Evolutionary conservation across 371 early-diverging fungal species (phyloP), one percentile per base, ranked within the genome.

Genomic region (Saksenaea vasiformis): DNA sequence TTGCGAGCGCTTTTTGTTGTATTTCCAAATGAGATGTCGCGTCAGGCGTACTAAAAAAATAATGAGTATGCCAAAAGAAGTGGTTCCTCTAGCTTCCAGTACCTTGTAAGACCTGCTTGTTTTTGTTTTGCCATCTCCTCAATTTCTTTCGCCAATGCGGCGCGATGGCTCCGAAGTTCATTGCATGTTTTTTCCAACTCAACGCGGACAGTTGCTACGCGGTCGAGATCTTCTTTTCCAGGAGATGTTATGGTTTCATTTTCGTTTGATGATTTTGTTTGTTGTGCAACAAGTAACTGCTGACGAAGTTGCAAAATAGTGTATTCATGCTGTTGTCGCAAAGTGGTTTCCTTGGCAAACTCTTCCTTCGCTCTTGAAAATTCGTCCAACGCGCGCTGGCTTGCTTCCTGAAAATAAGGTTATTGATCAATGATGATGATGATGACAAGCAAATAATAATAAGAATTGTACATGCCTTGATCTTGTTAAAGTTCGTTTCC

Each of bases 291-390:
- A 15, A 58, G 59, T 5, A 77, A 28, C 38, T 79, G 77, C 31
- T 72, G 73, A 19, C 64, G 68, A 24, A 80, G 41, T 41, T 74
- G 73, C 1, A 54, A n/a, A 11, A 73, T 71, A 3, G 61, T 67
- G 11, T 66, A 62, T 38, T 80, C 80, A 41, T 72, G 70, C 15
- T 73, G 69, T 41, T 80, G 75, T 5, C 80, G 72, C 15, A 75
- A 51, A 5, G 56, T 37, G 0, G 67, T 66, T 62, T 80, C 80
- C 53, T 77, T 80, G 0, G 72, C 58, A 61, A 77, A 75, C 34
- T 80, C 77, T 60, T 77, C 77, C 54, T 77, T 77, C 8, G 78
- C 78, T n/a, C 68, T 35, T 9, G 67, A 70, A 34, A 80, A 72
- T 53, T 80, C 77, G 9, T 77, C 77, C 44, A 80, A 44, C 0